Evolutionary conservation across 768 basidiomycete species (phyloP).

Genomic region (Russula abietina): DNA sequence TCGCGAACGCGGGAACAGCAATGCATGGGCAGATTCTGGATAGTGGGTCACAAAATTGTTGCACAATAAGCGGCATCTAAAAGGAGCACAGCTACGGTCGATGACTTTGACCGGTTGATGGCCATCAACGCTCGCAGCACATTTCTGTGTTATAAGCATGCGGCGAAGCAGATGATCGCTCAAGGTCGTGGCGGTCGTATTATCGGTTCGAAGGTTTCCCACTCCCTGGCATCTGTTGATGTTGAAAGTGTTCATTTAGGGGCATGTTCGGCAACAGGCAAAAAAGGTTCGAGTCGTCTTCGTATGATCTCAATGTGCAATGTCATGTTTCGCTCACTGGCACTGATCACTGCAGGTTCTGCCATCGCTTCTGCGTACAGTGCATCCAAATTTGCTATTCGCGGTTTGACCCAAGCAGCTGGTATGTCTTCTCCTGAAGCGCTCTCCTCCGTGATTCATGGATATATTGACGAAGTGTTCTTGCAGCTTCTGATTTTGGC

Average conservation of each 20-base stretch:
- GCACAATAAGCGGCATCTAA: too few relatives aligned
- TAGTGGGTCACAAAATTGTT: too few relatives aligned
- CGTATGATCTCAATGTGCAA: neutral
- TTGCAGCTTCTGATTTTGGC: slow-evolving; percentile 24
- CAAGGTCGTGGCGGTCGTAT: too few relatives aligned
- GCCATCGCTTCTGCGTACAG: slow-evolving; percentile 5
- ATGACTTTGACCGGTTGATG: too few relatives aligned
- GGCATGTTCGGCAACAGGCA: slow-evolving; percentile 14
- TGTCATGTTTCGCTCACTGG: neutral
- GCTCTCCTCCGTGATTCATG: neutral
- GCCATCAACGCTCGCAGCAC: too few relatives aligned
- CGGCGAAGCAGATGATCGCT: too few relatives aligned
- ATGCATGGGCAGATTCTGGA: too few relatives aligned
- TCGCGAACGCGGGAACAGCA: too few relatives aligned
- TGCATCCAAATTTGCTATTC: slow-evolving; percentile 27
- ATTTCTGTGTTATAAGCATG: too few relatives aligned
- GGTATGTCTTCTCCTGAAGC: slow-evolving; percentile 4
- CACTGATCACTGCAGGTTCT: slow-evolving; percentile 1
- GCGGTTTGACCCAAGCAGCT: slow-evolving; percentile 26
- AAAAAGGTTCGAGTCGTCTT: slow-evolving; percentile 8
- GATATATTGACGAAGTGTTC: neutral
- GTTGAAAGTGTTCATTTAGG: neutral
- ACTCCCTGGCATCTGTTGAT: neutral
- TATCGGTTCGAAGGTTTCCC: too few relatives aligned
- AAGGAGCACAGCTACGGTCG: too few relatives aligned